Evolutionary conservation across 1,284 basidiomycete genomes (phyloP), one percentile per base, ranked within the genome.

Genomic region (Lentinula novae-zelandiae): DNA sequence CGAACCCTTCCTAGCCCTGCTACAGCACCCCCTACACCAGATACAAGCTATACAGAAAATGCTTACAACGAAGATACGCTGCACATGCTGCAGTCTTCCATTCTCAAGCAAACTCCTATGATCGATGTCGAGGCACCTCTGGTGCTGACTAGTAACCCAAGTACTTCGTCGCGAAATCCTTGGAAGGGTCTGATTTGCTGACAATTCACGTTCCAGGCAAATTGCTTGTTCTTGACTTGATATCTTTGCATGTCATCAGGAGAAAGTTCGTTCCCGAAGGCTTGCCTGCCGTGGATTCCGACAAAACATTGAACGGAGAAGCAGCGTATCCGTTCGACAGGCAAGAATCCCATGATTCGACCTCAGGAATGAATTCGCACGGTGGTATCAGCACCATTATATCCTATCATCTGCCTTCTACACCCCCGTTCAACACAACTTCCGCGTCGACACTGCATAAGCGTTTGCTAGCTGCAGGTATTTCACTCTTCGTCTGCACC

Each of bases 161-260:
- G 31, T 48, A 48, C 46, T 42, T 8, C 58, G 33, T 44, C 34
- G 3, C 22, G 33, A 50, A 15, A 15, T 38, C 27, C 22, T 17
- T 7, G 8, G 9, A 20, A 34, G 6, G 42, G 48, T 33, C 20
- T 50, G 53, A 15, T 75, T 33, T 54, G 13, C 22, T 22, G 12
- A 40, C 6, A 12, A 51, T 20, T 12, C 3, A 22, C 13, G 9
- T 12, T 36, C 1, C 49, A 61, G 60, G 22, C 27, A 61, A 61
- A 17, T 6, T 51, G 33, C 68, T 83, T 6, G 66, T 79, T 20
- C 75, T 77, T 46, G 82, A 83, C 62, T 71, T 81, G 15, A 72
- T 83, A 9, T 75, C 82, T 3, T 63, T 83, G 13, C 82, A 84
- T 62, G 76, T 83, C 75, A 68, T 82, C 10, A 78, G 82, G 48